A percentile compares a stretch with the other conserved stretches of the same genome.
Conservation (phyloP, 2,329 filamentous ascomycete genomes). For the Colletotrichum lentis region DNA sequence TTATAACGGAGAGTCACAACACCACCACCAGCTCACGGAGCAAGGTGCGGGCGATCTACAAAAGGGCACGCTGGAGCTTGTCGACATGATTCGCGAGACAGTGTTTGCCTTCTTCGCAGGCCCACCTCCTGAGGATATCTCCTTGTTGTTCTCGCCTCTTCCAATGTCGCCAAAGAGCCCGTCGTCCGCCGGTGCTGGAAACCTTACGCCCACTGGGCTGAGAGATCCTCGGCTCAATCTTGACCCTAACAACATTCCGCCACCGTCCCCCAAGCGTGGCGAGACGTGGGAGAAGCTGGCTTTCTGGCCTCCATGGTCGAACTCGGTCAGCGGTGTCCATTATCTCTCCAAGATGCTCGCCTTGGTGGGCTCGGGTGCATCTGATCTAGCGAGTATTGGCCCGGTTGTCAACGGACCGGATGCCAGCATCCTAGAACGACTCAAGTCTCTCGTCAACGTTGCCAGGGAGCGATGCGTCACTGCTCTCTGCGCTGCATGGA, state of each 20-base stretch:
- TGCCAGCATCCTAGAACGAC: conserved; percentile 70
- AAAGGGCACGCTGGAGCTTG: conserved; percentile 81
- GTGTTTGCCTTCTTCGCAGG: conserved; percentile 85
- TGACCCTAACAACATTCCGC: conserved; percentile 78
- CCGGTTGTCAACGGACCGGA: conserved; percentile 66
- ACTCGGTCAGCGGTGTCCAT: conserved; percentile 89
- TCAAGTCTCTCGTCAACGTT: conserved; percentile 77
- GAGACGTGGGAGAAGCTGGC: conserved; percentile 93
- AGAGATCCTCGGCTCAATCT: conserved; percentile 81
- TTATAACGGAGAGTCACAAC: conserved; percentile 80
- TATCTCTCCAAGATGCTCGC: conserved; percentile 85
- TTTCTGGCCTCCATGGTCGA: conserved; percentile 95
- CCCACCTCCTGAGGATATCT: conserved; percentile 89
- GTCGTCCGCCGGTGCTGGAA: conserved; percentile 55
- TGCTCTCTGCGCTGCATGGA: conserved; percentile 90
- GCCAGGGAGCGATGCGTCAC: conserved; percentile 86
- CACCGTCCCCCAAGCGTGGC: conserved; percentile 78
- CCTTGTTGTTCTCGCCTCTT: conserved; percentile 82
- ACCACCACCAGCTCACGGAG: conserved; percentile 80
- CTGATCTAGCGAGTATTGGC: conserved; percentile 80
- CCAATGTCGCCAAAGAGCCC: conserved; percentile 76
- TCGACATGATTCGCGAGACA: conserved; percentile 81
- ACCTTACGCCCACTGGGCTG: conserved; percentile 62
- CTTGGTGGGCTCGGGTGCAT: conserved; percentile 84
- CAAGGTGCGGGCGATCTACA: conserved; percentile 76